A percentile compares a stretch with the other conserved stretches of the same genome.
Conservation (phyloP, 331 rosid species). For the Erythrophleum ivorense region DNA sequence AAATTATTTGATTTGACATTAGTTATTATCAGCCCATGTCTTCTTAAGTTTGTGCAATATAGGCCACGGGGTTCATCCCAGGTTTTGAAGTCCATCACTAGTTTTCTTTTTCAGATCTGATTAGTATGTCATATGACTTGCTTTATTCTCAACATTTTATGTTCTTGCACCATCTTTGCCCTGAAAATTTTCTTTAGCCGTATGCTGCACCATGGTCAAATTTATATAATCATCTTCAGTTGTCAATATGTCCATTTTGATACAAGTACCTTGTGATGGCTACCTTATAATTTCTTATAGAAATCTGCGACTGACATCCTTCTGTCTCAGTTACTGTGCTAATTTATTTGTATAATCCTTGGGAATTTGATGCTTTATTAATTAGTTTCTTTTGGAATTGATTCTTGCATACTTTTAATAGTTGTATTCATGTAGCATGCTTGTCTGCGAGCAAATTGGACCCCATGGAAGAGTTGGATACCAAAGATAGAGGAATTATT, state of each 20-base stretch:
- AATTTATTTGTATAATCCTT: not conserved
- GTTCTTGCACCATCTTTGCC: not conserved
- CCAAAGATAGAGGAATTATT: constrained; percentile 62
- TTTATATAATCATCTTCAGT: not conserved
- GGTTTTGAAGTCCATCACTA: not conserved
- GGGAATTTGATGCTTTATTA: constrained; percentile 18
- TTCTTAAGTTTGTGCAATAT: not conserved
- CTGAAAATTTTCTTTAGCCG: not conserved
- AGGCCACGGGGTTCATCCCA: not conserved
- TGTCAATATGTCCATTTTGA: constrained; percentile 2
- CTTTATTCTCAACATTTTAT: constrained; percentile 4
- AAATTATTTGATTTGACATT: not conserved
- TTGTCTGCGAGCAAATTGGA: constrained; percentile 74
- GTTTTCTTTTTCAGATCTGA: not conserved
- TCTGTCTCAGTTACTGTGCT: constrained; percentile 9
- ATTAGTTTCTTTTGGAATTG: constrained; percentile 28
- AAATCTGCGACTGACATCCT: constrained; percentile 5
- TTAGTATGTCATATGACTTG: not conserved
- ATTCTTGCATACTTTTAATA: constrained; percentile 37
- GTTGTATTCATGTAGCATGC: constrained; percentile 61
- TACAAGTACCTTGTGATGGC: not conserved
- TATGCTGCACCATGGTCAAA: not conserved
- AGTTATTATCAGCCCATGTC: not conserved
- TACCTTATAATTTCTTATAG: not conserved
- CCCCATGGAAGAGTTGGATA: constrained; percentile 75